Base-by-base conservation (phyloP, 257 asterid species). In the Capsicum pubescens region DNA sequence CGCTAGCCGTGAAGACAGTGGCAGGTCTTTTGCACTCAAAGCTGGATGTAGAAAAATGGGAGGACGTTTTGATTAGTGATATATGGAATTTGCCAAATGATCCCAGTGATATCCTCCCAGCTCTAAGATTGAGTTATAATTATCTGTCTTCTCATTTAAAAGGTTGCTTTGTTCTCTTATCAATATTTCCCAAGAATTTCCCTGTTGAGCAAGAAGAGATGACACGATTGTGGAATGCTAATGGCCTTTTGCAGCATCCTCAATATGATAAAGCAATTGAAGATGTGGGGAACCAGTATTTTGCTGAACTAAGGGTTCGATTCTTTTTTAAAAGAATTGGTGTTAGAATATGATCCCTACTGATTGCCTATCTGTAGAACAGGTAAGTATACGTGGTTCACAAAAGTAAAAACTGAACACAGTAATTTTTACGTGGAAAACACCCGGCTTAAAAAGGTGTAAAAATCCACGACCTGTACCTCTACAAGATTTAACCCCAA, bases 1-100 rank as follows among this genome's bases (percentile, higher is more conserved):
- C 86, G 4, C 63, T 64, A 7, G 88, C 84, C 16, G 84, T 67
- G 26, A 83, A 63, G 58, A 55, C 72, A 14, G 32, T 86, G 50
- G 88, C 86, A 2, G 21, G 68, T 9, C 59, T 61, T 10, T 78
- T 86, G 85, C 57, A 36, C 21, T 14, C 17, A 10, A 79, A 54
- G 52, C 5, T 13, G 0, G 32, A 6, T 4, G 44, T 36, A 7
- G 32, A 70, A 54, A 61, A 56, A 21, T 59, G 77, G 87, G 58
- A 52, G n/a, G 9, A 69, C 8, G 82, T 76, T 42, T 69, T 63
- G 59, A 21, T 11, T 7, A 80, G 70, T 13, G 72, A 64, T 8
- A 3, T 71, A 13, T 58, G 83, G 85, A 44, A 55, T 55, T 55
- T 55, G 17, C 59, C 59, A 55, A 0, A 55, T 55, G 59, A 17